Conservation (phyloP, 768 basidiomycete genomes). For the Hydnomerulius pinastri region DNA sequence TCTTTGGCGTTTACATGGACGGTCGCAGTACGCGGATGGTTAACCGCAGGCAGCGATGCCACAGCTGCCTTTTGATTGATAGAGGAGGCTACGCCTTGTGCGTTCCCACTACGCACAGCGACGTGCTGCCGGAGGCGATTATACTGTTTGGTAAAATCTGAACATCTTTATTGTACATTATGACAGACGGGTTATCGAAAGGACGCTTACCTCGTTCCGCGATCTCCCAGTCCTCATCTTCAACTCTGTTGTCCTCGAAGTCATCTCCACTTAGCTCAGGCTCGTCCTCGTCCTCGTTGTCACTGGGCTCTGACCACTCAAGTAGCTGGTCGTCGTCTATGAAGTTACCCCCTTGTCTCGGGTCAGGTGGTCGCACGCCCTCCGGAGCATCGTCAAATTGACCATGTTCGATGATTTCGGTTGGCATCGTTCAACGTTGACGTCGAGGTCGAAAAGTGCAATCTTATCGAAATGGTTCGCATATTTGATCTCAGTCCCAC, state of each 20-base stretch:
- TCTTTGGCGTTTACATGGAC: conserved; percentile 44
- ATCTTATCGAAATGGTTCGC: conserved; percentile 1
- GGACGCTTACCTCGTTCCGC: conserved; percentile 68
- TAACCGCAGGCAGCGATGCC: conserved; percentile 69
- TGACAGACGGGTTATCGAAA: not conserved
- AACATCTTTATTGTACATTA: conserved; percentile 6
- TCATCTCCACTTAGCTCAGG: conserved; percentile 45
- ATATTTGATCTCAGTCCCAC: too few relatives aligned
- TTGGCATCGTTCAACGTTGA: conserved; percentile 26
- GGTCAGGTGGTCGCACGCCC: conserved; percentile 14
- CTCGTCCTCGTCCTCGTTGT: conserved; percentile 24
- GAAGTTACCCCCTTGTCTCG: conserved; percentile 38
- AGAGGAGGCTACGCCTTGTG: conserved; percentile 57
- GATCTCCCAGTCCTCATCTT: conserved; percentile 89
- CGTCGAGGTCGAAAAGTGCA: not conserved
- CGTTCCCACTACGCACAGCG: conserved; percentile 75
- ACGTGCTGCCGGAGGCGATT: conserved; percentile 93
- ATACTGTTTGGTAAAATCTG: conserved; percentile 99
- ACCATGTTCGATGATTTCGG: conserved; percentile 39
- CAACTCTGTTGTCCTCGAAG: conserved; percentile 62
- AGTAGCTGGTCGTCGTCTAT: conserved; percentile 43
- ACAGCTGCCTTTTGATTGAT: conserved; percentile 51
- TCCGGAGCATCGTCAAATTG: conserved; percentile 67
- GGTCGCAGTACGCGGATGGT: conserved; percentile 52
- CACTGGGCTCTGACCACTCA: conserved; percentile 31